These are phyloP conservation scores for Globisporangium paroecandrum DNA, from an alignment of 352 stramenopile genomes.

Conservation along the genomic window DNA sequence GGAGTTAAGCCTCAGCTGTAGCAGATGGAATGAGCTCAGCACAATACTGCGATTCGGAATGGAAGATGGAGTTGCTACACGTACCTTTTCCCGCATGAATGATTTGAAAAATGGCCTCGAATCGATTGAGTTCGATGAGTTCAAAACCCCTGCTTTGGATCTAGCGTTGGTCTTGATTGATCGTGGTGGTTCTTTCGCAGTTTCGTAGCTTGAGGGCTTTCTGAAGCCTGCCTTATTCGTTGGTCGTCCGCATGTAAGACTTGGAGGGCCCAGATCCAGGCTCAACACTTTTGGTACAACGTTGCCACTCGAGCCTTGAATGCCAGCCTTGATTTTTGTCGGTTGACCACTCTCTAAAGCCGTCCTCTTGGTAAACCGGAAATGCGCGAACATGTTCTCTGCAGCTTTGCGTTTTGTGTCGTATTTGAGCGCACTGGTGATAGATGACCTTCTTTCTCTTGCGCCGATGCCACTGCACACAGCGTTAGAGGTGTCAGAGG, in stretches of 20 bases:
- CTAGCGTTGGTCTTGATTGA: neutral
- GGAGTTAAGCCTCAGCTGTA: neutral
- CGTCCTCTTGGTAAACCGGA: slow-evolving; percentile 14
- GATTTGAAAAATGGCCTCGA: slow-evolving; percentile 19
- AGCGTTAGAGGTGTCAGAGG: neutral
- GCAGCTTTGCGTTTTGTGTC: slow-evolving; percentile 10
- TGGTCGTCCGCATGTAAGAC: neutral
- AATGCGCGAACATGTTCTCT: slow-evolving; percentile 16
- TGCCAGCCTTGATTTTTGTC: neutral
- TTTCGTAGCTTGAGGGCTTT: neutral
- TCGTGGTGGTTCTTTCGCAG: neutral
- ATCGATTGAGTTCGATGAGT: neutral
- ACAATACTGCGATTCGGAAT: neutral
- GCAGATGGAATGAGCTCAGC: neutral
- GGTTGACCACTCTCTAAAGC: neutral
- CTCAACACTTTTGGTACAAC: neutral
- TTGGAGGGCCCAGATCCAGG: neutral
- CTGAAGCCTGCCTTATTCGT: neutral
- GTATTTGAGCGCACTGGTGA: neutral
- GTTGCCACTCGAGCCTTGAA: neutral
- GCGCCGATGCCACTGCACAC: neutral
- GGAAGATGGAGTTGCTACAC: neutral
- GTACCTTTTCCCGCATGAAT: slow-evolving; percentile 21
- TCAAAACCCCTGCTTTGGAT: neutral
- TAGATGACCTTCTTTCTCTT: neutral